A percentile compares a stretch with the other conserved stretches of the same genome.
These are phyloP conservation scores for Tardiomyces depauwii DNA, from an alignment of 1,139 yeast species.

Conservation along the genomic window DNA sequence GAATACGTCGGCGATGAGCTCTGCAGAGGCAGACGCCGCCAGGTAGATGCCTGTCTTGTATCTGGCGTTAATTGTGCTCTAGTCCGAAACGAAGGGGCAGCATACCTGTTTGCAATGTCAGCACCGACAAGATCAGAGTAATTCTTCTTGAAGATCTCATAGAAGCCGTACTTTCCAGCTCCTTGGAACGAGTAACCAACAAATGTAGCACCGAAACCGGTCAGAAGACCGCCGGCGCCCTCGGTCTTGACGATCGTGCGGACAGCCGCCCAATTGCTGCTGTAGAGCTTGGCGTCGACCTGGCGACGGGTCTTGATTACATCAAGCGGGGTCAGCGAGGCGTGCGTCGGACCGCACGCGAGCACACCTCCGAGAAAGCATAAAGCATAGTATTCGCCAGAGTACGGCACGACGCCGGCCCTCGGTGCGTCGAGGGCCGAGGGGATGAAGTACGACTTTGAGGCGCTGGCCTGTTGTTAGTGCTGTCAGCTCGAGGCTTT, in stretches of 20 bases:
- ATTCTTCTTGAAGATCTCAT: conserved; percentile 75
- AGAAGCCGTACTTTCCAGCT: conserved; percentile 92
- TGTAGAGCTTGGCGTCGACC: conserved; percentile 62
- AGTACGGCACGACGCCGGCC: conserved; percentile 39
- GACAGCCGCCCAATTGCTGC: conserved; percentile 71
- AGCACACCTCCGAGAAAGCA: conserved; percentile 82
- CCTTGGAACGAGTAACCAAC: conserved; percentile 91
- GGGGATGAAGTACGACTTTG: background rate
- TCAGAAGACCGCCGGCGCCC: conserved; percentile 64
- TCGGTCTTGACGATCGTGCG: conserved; percentile 55
- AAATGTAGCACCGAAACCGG: conserved; percentile 86
- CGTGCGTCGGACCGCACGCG: conserved; percentile 96
- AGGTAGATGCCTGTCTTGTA: conserved; percentile 67
- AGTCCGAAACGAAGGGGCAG: no score
- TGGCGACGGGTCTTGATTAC: conserved; percentile 88
- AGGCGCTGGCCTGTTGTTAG: background rate
- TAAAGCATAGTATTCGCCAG: conserved; percentile 65
- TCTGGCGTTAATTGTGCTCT: background rate
- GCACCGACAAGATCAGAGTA: conserved; percentile 62
- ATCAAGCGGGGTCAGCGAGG: conserved; percentile 86
- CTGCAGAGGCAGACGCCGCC: conserved; percentile 87
- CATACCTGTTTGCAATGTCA: conserved; percentile 38
- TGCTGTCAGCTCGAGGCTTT: no score
- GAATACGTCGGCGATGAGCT: conserved; percentile 77
- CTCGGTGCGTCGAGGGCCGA: background rate